Evolutionary conservation across 2,329 filamentous ascomycete genomes (phyloP).

Genomic region (Diaporthe vaccinii): DNA sequence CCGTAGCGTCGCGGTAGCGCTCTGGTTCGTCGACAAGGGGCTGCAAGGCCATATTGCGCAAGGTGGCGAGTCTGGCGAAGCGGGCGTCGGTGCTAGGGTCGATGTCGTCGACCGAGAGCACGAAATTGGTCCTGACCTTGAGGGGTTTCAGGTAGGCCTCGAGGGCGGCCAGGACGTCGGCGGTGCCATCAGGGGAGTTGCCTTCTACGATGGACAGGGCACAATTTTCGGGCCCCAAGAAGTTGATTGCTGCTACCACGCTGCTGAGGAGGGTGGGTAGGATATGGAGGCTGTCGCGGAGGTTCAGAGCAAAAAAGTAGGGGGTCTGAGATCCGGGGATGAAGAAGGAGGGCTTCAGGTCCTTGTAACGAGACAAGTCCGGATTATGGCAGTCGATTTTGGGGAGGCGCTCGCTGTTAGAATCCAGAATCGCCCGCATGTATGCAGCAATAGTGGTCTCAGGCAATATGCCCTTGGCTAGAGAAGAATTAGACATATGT

Average conservation of each 20-base stretch:
- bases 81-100: constrained; percentile 42
- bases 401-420: background rate
- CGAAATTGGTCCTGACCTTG: constrained; percentile 53
- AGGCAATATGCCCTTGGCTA: background rate
- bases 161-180: constrained; percentile 51
- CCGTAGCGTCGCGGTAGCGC: constrained; percentile 51
- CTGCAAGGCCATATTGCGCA: constrained; percentile 14
- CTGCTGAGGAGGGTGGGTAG: constrained; percentile 57
- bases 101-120: constrained; percentile 55
- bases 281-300: constrained; percentile 50
- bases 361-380: background rate
- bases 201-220: constrained; percentile 69
- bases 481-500: background rate
- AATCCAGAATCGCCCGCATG: background rate
- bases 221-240: constrained; percentile 64
- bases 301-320: constrained; percentile 57
- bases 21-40: constrained; percentile 19
- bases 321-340: background rate
- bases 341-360: background rate
- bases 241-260: constrained; percentile 62
- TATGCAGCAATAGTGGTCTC: background rate
- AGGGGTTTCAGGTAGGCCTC: constrained; percentile 51
- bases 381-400: constrained; percentile 2
- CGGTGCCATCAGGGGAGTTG: constrained; percentile 65
- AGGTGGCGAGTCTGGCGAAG: constrained; percentile 24